Conservation (phyloP, 176 grass and related monocot species). For the Panicum miliaceum region DNA sequence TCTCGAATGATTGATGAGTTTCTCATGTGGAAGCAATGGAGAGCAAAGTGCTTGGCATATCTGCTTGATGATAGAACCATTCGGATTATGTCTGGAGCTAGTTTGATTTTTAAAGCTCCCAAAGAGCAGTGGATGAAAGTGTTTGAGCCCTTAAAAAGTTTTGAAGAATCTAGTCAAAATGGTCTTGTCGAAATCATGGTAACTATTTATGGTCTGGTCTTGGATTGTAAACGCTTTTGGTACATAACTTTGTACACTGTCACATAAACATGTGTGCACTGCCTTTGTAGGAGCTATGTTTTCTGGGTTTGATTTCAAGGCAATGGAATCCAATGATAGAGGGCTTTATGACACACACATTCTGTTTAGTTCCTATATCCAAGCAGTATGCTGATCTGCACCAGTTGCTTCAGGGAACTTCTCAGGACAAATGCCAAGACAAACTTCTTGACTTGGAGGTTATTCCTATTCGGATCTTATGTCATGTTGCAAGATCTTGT, state of each 20-base stretch:
- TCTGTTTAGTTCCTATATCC: conserved; percentile 73
- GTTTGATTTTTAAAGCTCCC: conserved; percentile 74
- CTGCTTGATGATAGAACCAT: conserved; percentile 67
- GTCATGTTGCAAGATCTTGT: conserved; percentile 25
- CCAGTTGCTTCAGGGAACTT: conserved; percentile 53
- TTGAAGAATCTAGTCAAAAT: conserved; percentile 32
- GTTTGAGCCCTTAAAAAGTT: conserved; percentile 58
- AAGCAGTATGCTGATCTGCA: conserved; percentile 72
- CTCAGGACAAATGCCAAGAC: conserved; percentile 29
- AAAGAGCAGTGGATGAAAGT: conserved; percentile 78
- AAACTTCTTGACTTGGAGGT: conserved; percentile 56
- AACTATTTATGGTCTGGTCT: conserved; percentile 11
- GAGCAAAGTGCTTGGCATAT: conserved; percentile 63
- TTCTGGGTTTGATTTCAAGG: conserved; percentile 64
- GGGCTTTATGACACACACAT: conserved; percentile 52
- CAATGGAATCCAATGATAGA: conserved; percentile 70
- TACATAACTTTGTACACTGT: not conserved
- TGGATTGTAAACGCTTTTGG: not conserved
- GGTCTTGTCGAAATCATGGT: conserved; percentile 68
- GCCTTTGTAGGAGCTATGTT: conserved; percentile 74
- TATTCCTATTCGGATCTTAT: conserved; percentile 12
- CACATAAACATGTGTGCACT: conserved; percentile 7
- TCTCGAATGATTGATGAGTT: conserved; percentile 43
- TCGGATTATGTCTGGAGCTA: conserved; percentile 68
- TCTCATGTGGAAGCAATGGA: conserved; percentile 75